Evolutionary conservation across 306 rosid species (phyloP).

Genomic region (Corylus avellana): DNA sequence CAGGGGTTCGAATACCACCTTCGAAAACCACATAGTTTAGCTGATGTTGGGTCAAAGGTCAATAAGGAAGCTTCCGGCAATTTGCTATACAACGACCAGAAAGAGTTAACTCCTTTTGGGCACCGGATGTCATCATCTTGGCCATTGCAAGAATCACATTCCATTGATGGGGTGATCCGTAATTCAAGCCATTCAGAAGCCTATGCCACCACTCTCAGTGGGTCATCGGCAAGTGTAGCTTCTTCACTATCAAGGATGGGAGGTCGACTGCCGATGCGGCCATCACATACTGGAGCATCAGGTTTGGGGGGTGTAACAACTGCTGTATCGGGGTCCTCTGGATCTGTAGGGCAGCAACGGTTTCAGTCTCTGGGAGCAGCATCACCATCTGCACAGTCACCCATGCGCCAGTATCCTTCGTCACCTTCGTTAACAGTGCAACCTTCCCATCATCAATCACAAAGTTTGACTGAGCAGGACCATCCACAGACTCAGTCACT

Average conservation of each 20-base stretch:
- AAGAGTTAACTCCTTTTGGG: constrained; percentile 52
- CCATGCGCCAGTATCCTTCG: constrained; percentile 49
- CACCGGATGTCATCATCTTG: constrained; percentile 49
- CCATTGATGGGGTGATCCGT: constrained; percentile 41
- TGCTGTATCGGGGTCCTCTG: constrained; percentile 45
- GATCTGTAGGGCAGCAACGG: constrained; percentile 47
- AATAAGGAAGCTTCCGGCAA: constrained; percentile 47
- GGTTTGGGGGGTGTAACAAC: constrained; percentile 38
- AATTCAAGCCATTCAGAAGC: constrained; percentile 43
- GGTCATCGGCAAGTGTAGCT: constrained; percentile 32
- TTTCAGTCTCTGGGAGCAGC: constrained; percentile 42
- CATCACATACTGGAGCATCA: constrained; percentile 36
- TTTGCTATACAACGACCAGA: constrained; percentile 44
- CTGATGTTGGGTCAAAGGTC: constrained; percentile 41
- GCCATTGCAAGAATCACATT: constrained; percentile 51
- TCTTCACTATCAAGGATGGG: constrained; percentile 46
- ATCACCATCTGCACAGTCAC: constrained; percentile 54
- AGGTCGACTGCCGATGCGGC: constrained; percentile 32
- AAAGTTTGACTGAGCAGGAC: constrained; percentile 45
- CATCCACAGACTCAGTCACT: constrained; percentile 25
- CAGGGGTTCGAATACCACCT: constrained; percentile 69
- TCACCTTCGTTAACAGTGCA: constrained; percentile 34
- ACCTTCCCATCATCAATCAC: constrained; percentile 44
- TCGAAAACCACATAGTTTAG: constrained; percentile 31
- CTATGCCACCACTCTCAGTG: constrained; percentile 42